Evolutionary conservation across 1,284 basidiomycete genomes (phyloP), one percentile per base, ranked within the genome.

Genomic region (Termitomyces sp.): DNA sequence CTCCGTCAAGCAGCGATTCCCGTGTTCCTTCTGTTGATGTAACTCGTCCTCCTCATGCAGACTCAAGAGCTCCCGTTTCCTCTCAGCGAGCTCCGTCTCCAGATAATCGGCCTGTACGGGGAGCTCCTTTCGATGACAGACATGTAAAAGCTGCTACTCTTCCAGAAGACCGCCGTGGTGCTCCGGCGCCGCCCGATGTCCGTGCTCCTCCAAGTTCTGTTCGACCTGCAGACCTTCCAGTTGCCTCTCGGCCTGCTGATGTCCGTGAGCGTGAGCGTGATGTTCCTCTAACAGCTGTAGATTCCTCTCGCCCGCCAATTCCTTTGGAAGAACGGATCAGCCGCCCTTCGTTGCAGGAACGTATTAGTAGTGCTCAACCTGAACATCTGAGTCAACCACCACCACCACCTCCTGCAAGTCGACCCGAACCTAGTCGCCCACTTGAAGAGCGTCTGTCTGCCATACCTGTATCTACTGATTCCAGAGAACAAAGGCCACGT

Each of bases 381-480:
- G 54, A 55, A 50, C 65, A 50, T 66, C 68, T 38, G 58, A 50
- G 21, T 41, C 59, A 10, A 31, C 39, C 19, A 31, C 19, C 28
- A 31, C 19, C 28, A 56, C 57, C 47, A 56, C 40, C 59, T 21
- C 58, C 67, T n/a, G 62, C 43, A 52, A 61, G 49, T 60, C 67
- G 41, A 61, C 53, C 43, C 1, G 58, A 54, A 38, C 50, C 44
- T 17, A 34, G 58, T 44, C 64, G 66, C 55, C 63, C 67, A 53
- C 63, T 77, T 19, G 74, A 77, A 67, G 75, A 77, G 53, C 70
- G 75, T 57, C 59, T 75, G 13, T 65, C 67, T 59, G 60, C 62
- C 43, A 66, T 69, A 41, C 60, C 66, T 48, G 58, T 59, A 33
- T 55, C 56, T 64, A 53, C 56, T 43, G 64, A 64, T 47, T 63